A percentile compares a stretch with the other conserved stretches of the same genome.
These are phyloP conservation scores for Acacia crassicarpa DNA, from an alignment of 306 rosid species.

Conservation along the genomic window DNA sequence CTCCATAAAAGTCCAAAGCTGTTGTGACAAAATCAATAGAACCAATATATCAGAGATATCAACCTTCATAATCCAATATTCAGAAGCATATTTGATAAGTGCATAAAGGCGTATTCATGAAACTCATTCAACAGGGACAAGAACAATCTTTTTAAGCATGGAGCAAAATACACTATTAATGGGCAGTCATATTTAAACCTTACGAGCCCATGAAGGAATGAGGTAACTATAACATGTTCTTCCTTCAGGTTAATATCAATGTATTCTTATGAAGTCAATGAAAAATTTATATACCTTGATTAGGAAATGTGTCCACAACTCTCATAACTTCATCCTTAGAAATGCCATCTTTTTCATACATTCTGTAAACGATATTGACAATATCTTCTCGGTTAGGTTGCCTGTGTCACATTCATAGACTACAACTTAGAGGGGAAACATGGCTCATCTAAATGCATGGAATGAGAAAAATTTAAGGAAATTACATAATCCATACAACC, in stretches of 20 bases:
- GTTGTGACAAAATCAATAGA: slow-evolving; percentile 40
- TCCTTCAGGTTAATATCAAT: neutral
- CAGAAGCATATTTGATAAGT: slow-evolving; percentile 18
- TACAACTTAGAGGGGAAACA: slow-evolving; percentile 34
- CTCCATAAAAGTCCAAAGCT: slow-evolving; percentile 99
- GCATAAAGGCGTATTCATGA: slow-evolving; percentile 13
- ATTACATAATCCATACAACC: slow-evolving; percentile 7
- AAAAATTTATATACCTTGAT: slow-evolving; percentile 64
- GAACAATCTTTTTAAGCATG: neutral
- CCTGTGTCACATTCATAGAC: slow-evolving; percentile 62
- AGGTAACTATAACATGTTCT: slow-evolving; percentile 2
- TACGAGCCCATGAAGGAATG: neutral
- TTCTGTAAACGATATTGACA: slow-evolving; percentile 77
- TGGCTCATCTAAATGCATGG: slow-evolving; percentile 20
- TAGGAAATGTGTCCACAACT: slow-evolving; percentile 77
- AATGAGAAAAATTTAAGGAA: slow-evolving; percentile 23
- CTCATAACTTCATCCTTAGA: slow-evolving; percentile 64
- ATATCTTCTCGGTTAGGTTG: slow-evolving; percentile 90
- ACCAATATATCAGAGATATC: neutral
- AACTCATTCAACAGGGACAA: neutral
- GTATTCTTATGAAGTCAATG: neutral
- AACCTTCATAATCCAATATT: slow-evolving; percentile 5
- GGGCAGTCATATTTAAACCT: slow-evolving; percentile 17
- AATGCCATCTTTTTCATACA: slow-evolving; percentile 90
- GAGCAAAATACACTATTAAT: slow-evolving; percentile 16